Evolutionary conservation across 306 rosid species (phyloP).

Genomic region (Malus asiatica): DNA sequence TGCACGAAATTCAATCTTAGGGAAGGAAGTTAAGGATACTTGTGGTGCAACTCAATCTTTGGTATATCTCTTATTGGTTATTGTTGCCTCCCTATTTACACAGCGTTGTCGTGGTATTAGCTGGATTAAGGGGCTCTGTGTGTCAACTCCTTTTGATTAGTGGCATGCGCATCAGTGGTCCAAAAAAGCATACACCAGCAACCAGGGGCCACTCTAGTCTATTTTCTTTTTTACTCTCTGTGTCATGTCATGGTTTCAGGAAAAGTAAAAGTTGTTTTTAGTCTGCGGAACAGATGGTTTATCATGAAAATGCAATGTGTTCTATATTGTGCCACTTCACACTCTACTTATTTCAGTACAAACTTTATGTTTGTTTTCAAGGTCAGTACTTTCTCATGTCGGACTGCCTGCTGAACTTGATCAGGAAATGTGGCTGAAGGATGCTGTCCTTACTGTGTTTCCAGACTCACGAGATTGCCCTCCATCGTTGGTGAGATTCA

Average conservation of each 20-base stretch:
- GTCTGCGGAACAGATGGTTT: background rate
- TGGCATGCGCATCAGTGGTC: background rate
- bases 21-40: slow-evolving; percentile 59
- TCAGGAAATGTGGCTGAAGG: slow-evolving; percentile 96
- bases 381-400: slow-evolving; percentile 35
- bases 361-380: slow-evolving; percentile 25
- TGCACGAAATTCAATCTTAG: slow-evolving; percentile 41
- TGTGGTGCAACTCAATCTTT: slow-evolving; percentile 50
- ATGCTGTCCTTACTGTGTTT: slow-evolving; percentile 62
- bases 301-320: background rate
- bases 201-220: background rate
- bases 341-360: slow-evolving; percentile 9
- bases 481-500: slow-evolving; percentile 72
- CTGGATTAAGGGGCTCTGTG: too few relatives aligned
- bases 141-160: background rate
- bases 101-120: background rate
- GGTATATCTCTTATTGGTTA: slow-evolving; percentile 39
- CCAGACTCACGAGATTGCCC: slow-evolving; percentile 70
- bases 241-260: background rate
- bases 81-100: background rate
- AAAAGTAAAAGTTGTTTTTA: background rate
- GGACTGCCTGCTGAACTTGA: slow-evolving; percentile 46
- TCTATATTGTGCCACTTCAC: slow-evolving; percentile 9
- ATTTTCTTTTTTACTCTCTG: background rate
- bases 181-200: background rate